Conservation (phyloP, 73 alveolate genomes). For the Symbiodinium pilosum region DNA sequence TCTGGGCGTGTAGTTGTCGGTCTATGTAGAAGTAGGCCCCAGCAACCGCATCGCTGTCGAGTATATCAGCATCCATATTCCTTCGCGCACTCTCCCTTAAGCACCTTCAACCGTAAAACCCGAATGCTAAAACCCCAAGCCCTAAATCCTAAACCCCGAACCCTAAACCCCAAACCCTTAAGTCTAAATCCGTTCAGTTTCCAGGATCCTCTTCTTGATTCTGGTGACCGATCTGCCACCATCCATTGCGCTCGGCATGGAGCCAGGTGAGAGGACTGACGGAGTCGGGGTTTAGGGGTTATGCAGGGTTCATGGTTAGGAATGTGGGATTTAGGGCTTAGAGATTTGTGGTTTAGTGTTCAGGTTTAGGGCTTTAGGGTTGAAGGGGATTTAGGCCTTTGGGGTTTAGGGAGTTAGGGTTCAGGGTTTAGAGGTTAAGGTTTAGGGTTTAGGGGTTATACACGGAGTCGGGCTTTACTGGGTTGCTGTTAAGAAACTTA, state of each 20-base stretch:
- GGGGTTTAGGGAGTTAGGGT: background rate
- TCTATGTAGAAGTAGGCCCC: too few species aligned
- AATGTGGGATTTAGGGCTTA: background rate
- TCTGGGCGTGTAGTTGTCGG: too few species aligned
- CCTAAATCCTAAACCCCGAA: background rate
- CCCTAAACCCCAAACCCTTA: background rate
- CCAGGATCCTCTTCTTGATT: conserved; percentile 60
- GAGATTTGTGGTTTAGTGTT: background rate
- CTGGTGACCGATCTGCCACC: conserved; percentile 60
- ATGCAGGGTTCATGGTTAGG: background rate
- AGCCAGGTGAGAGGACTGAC: conserved; percentile 68
- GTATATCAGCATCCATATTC: too few species aligned
- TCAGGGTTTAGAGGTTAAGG: background rate
- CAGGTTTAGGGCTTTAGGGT: background rate
- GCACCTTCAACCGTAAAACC: too few species aligned
- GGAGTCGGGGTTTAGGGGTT: background rate
- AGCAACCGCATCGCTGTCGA: too few species aligned
- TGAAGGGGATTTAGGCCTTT: background rate
- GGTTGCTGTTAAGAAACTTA: too few species aligned
- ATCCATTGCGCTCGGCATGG: conserved; percentile 84
- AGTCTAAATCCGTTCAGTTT: background rate
- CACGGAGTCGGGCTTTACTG: too few species aligned
- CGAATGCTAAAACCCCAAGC: background rate
- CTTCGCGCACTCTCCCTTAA: too few species aligned
- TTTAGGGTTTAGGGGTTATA: background rate